phyloP scores from a whole-genome alignment of 768 basidiomycete genomes.

The Kwoniella pini region DNA sequence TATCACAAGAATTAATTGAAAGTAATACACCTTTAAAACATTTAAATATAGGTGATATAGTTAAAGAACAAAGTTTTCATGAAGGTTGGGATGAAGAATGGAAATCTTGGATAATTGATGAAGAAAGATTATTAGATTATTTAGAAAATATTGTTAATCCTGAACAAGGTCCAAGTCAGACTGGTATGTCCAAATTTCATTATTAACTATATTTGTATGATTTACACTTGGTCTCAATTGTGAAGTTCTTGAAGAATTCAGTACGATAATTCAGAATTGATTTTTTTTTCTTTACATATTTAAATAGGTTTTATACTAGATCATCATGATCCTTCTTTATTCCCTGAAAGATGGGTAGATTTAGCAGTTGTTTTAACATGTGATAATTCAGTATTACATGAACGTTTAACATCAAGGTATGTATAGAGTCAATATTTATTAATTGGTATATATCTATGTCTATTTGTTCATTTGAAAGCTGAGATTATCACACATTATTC shows the following conservation, averaged over 20 bases:
- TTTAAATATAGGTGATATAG: conserved; percentile 85
- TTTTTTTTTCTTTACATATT: too few species aligned
- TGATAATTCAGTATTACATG: conserved; percentile 83
- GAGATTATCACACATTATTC: too few species aligned
- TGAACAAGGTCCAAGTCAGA: conserved; percentile 23
- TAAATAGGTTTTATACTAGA: conserved; percentile 54
- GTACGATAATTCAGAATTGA: too few species aligned
- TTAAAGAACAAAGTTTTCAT: conserved; percentile 79
- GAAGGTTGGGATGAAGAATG: conserved; percentile 90
- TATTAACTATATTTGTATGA: too few species aligned
- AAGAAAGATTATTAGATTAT: conserved; percentile 75
- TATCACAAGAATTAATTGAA: conserved; percentile 66
- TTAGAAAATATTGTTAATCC: conserved; percentile 43
- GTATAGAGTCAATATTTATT: conserved; percentile 39
- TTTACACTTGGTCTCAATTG: too few species aligned
- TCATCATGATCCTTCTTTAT: conserved; percentile 58
- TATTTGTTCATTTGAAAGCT: too few species aligned
- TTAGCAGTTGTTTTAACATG: conserved; percentile 90
- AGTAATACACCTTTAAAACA: conserved; percentile 63
- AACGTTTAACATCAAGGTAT: conserved; percentile 84
- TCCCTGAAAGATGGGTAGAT: conserved; percentile 96
- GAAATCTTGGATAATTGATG: conserved; percentile 90
- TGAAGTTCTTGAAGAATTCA: too few species aligned
- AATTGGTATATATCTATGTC: too few species aligned
- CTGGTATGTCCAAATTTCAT: conserved; percentile 26